Evolutionary conservation across 2,329 filamentous ascomycete genomes (phyloP), one percentile per base, ranked within the genome.

Genomic region (Cordyceps fumosorosea): DNA sequence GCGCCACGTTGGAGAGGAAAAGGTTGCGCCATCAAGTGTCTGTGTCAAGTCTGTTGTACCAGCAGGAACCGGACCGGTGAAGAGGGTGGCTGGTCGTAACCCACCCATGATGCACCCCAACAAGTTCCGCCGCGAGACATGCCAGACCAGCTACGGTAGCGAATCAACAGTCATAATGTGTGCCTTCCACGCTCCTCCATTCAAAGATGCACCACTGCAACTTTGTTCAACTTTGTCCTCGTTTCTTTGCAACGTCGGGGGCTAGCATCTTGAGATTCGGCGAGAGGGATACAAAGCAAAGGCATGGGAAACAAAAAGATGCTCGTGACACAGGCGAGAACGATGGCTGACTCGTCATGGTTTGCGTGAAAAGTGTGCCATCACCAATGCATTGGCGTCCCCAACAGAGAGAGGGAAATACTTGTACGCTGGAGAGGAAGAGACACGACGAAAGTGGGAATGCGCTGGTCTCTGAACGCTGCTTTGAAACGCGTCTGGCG

Each of bases 401-500:
- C 24, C 40, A 34, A 44, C 10, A 12, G 26, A 12, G 18, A 22
- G 18, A 26, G 48, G 7, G 14, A n/a, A 37, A 47, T 14, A 18
- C 24, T 18, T 18, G n/a, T 12, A 20, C 37, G 8, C 29, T 12
- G 29, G 34, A 42, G 16, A 44, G 40, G 24, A 40, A 50, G 37
- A 11, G 34, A 32, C 52, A 37, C 26, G 40, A 40, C 34, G 34
- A 32, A 59, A 40, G 56, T 42, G 47, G 47, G 47, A 32, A 32
- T 59, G 22, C 6, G 26, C 45, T 20, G 34, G 34, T 51, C 47
- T 59, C 63, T 64, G 61, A 44, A 51, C n/a, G 32, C 51, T n/a
- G 32, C 22, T 16, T 34, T 34, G 52, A 62, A 47, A 56, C 60
- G 53, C 60, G 60, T 34, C 60, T 26, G 44, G 50, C 60, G 60